Percentiles rank a stretch among this genome's conserved stretches.
Evolutionary conservation across 208 protist genomes (phyloP).

Genomic region (Leishmania guyanensis): DNA sequence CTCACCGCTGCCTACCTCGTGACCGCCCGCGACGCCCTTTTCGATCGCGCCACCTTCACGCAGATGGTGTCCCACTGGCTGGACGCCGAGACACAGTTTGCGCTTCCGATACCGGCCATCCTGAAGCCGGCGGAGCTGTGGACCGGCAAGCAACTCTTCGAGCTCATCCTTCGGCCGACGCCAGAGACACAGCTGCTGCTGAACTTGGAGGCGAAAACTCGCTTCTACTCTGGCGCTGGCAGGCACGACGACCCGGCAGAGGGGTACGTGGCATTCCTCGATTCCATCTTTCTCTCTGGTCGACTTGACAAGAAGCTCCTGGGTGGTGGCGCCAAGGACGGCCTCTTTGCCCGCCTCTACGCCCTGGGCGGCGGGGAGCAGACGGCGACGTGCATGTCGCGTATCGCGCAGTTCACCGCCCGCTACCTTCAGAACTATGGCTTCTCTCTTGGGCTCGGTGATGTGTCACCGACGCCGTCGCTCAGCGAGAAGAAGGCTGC

Average conservation of each 20-base stretch:
- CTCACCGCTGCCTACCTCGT: constrained; percentile 97
- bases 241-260: constrained; percentile 84
- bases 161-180: constrained; percentile 90
- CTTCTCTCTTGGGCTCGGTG: constrained; percentile 99
- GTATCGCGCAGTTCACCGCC: constrained; percentile 94
- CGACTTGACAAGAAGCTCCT: constrained; percentile 97
- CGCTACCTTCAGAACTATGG: constrained; percentile 96
- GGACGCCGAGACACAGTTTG: constrained; percentile 66
- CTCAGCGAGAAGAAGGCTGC: constrained; percentile 92
- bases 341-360: constrained; percentile 96
- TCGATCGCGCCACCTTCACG: constrained; percentile 92
- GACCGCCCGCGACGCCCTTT: constrained; percentile 96
- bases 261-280: constrained; percentile 95
- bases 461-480: constrained; percentile 93
- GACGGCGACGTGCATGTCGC: constrained; percentile 94
- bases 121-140: constrained; percentile 98
- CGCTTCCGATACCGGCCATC: constrained; percentile 96
- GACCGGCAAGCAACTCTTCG: constrained; percentile 99
- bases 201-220: constrained; percentile 92
- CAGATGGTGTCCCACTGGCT: constrained; percentile 93
- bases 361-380: constrained; percentile 77
- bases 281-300: constrained; percentile 95
- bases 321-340: constrained; percentile 94
- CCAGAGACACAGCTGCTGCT: constrained; percentile 63
- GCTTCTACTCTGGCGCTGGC: constrained; percentile 81